These are phyloP conservation scores for Aechmea fasciata DNA, from an alignment of 176 grass and related monocot species.

Conservation along the genomic window DNA sequence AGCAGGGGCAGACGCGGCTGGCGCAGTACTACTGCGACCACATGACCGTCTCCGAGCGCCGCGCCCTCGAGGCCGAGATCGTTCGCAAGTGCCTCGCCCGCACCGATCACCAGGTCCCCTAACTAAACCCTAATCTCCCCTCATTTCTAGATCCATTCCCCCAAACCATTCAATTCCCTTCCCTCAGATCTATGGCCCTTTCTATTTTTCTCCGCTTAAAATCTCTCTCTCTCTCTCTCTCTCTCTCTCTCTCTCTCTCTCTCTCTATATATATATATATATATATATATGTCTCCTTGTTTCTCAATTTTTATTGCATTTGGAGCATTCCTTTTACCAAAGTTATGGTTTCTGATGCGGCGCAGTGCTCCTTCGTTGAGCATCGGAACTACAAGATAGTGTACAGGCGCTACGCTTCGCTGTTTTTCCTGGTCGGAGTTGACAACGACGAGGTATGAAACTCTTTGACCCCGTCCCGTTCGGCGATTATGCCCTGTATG, in stretches of 20 bases:
- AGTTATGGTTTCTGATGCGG: background rate
- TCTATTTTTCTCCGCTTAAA: no score
- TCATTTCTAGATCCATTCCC: background rate
- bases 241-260: no score
- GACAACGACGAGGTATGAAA: constrained; percentile 86
- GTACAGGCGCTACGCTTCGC: constrained; percentile 91
- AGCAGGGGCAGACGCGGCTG: constrained; percentile 94
- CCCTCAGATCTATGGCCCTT: background rate
- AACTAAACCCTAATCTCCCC: no score
- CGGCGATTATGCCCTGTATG: background rate
- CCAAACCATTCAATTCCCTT: background rate
- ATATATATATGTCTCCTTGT: no score
- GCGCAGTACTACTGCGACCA: constrained; percentile 94
- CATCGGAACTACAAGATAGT: constrained; percentile 97
- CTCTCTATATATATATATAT: no score
- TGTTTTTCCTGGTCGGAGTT: constrained; percentile 93
- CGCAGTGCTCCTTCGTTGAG: constrained; percentile 97
- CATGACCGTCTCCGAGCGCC: constrained; percentile 88
- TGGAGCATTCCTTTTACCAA: no score
- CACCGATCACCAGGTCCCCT: constrained; percentile 70
- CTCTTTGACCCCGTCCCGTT: background rate
- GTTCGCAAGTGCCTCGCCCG: constrained; percentile 99
- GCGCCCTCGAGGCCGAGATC: constrained; percentile 97
- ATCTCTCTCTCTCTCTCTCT: background rate
- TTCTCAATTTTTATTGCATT: no score